Base-by-base conservation (phyloP, 257 asterid species). In the Agastache rugosa region DNA sequence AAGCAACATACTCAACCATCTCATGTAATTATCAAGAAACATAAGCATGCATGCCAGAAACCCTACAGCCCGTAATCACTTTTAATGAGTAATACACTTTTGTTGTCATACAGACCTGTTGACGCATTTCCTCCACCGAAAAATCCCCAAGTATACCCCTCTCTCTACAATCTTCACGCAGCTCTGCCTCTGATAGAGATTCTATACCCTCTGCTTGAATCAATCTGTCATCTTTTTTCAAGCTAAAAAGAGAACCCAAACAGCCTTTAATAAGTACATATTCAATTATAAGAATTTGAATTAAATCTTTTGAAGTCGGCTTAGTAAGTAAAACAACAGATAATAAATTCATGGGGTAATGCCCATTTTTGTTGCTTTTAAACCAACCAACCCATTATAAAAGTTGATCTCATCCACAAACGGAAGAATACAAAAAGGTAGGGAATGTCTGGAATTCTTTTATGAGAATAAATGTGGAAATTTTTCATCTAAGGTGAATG, bases 41-140 rank as follows among this genome's bases (percentile, higher is more conserved):
- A 45, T 45, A 11, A 67, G 54, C 42, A 25, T 64, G 58, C 64
- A 66, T 55, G 64, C 45, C 39, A 47, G 60, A 68, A 54, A 58
- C 2, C 16, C 42, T 39, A 61, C 55, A 74, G 63, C 64, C 44
- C 42, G 27, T 55, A 45, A 64, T 50, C 35, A 45, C 65, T 63
- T 67, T 63, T 17, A 29, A 51, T 58, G 47, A 34, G 34, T 71
- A 63, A 53, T 64, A 17, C 20, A 63, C 47, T 71, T 68, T 31
- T 75, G 41, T 53, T 51, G n/a, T 70, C 25, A 20, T 17, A 73
- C 72, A 69, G 77, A 93, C 98, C 98, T 87, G 96, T 77, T 89
- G 91, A 29, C 96, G 97, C 98, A 93, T 93, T 83, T 93, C 98
- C 73, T 93, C 97, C 50, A 79, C 96, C 8, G 97, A 93, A 81